Percentiles rank a stretch among this genome's conserved stretches.
Conservation (phyloP, 2,329 filamentous ascomycete species). For the Phaeosphaeriaceae sp. region DNA sequence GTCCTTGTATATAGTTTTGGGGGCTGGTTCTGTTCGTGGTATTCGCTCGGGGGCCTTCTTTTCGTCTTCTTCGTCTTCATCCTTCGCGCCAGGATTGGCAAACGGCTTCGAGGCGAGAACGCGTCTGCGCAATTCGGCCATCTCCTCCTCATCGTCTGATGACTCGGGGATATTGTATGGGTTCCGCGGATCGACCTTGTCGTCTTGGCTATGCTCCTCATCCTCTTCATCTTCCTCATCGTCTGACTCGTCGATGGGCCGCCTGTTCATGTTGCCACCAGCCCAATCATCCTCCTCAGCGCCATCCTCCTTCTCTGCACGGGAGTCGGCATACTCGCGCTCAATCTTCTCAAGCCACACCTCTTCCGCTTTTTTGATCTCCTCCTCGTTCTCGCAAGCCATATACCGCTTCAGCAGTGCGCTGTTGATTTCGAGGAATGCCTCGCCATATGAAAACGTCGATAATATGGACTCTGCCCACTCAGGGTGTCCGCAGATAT, state of each 20-base stretch:
- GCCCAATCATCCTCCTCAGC: constrained; percentile 79
- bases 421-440: constrained; percentile 90
- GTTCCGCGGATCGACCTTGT: constrained; percentile 63
- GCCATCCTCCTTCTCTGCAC: constrained; percentile 67
- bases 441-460: constrained; percentile 85
- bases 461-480: constrained; percentile 87
- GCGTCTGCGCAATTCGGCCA: constrained; percentile 88
- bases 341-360: constrained; percentile 91
- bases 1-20: constrained; percentile 35
- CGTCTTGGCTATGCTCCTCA: constrained; percentile 50
- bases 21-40: constrained; percentile 59
- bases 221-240: constrained; percentile 53
- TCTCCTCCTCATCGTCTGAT: constrained; percentile 82
- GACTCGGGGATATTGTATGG: constrained; percentile 77
- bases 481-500: constrained; percentile 87
- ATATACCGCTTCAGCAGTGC: constrained; percentile 84
- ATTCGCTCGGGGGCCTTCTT: constrained; percentile 70
- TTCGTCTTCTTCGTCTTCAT: constrained; percentile 37
- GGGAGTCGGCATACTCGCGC: constrained; percentile 82
- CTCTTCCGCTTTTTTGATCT: constrained; percentile 82
- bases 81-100: constrained; percentile 61
- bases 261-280: constrained; percentile 85
- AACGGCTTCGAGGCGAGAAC: constrained; percentile 95
- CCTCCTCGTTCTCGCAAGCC: constrained; percentile 79
- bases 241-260: constrained; percentile 54